Percentiles rank a stretch among this genome's conserved stretches.
phyloP scores from a whole-genome alignment of 2,329 filamentous ascomycete species.

The Ophiocordyceps camponoti-rufipedis region DNA sequence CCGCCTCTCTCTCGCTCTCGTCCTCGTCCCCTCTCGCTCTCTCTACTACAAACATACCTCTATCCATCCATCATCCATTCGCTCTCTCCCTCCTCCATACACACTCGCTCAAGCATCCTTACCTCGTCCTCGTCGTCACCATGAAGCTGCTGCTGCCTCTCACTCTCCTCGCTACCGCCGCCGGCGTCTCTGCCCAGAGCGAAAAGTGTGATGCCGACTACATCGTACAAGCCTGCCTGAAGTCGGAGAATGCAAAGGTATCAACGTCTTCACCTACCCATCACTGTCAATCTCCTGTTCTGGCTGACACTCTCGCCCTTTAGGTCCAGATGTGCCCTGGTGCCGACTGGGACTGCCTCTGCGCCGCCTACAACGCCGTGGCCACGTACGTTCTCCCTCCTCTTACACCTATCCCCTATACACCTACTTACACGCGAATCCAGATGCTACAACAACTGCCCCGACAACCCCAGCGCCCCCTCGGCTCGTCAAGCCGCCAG shows the following conservation, averaged over 20 bases:
- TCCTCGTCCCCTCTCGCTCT: background rate
- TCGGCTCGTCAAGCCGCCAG: constrained; percentile 18
- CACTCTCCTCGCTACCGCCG: constrained; percentile 17
- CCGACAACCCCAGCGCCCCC: constrained; percentile 22
- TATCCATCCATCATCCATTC: too few species aligned
- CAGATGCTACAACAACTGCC: constrained; percentile 40
- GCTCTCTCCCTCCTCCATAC: background rate
- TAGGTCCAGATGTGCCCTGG: constrained; percentile 17
- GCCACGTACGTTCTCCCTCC: constrained; percentile 21
- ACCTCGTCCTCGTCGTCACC: constrained; percentile 5
- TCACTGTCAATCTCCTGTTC: too few species aligned
- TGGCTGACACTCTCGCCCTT: background rate
- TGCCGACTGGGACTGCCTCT: constrained; percentile 28
- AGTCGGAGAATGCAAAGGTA: constrained; percentile 20
- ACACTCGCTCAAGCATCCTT: background rate
- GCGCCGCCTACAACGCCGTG: constrained; percentile 23
- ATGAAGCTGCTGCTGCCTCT: constrained; percentile 28
- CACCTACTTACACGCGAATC: background rate
- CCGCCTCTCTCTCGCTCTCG: background rate
- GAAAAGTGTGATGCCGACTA: constrained; percentile 23
- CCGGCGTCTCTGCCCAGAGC: constrained; percentile 14
- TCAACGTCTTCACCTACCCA: background rate
- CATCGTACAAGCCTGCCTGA: constrained; percentile 27
- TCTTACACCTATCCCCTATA: background rate
- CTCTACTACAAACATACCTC: background rate